Evolutionary conservation across 2,329 filamentous ascomycete species (phyloP).

Genomic region (Myriosclerotinia scirpicola): DNA sequence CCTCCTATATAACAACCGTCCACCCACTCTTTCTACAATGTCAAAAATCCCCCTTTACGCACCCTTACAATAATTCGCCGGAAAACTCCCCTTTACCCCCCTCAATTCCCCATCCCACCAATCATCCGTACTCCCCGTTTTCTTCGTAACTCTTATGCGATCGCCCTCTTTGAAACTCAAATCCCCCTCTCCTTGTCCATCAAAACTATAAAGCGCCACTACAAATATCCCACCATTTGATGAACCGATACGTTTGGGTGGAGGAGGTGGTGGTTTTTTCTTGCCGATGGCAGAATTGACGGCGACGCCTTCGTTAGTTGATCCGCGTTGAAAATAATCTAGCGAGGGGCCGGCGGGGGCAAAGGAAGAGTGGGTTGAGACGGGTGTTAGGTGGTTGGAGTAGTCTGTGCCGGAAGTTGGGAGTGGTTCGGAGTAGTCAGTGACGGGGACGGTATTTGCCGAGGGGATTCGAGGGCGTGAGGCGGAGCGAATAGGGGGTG

Average conservation of each 20-base stretch:
- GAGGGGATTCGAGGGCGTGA: slow-evolving; percentile 20
- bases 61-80: slow-evolving; percentile 74
- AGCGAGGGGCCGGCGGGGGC: slow-evolving; percentile 35
- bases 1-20: neutral
- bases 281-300: slow-evolving; percentile 53
- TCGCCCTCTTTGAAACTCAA: slow-evolving; percentile 76
- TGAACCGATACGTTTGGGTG: slow-evolving; percentile 56
- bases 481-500: slow-evolving; percentile 9
- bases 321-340: slow-evolving; percentile 40
- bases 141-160: slow-evolving; percentile 72
- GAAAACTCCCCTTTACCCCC: slow-evolving; percentile 70
- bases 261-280: slow-evolving; percentile 72
- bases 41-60: slow-evolving; percentile 16
- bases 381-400: slow-evolving; percentile 34
- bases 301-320: slow-evolving; percentile 38
- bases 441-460: slow-evolving; percentile 46
- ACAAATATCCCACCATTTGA: slow-evolving; percentile 46
- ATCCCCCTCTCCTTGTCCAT: slow-evolving; percentile 68
- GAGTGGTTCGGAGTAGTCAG: slow-evolving; percentile 24
- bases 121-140: slow-evolving; percentile 76
- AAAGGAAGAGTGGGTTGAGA: slow-evolving; percentile 35
- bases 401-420: slow-evolving; percentile 31
- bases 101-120: slow-evolving; percentile 83
- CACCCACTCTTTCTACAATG: neutral
- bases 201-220: slow-evolving; percentile 75